Evolutionary conservation across 768 basidiomycete genomes (phyloP).

Genomic region (Amanita subjunquillea): DNA sequence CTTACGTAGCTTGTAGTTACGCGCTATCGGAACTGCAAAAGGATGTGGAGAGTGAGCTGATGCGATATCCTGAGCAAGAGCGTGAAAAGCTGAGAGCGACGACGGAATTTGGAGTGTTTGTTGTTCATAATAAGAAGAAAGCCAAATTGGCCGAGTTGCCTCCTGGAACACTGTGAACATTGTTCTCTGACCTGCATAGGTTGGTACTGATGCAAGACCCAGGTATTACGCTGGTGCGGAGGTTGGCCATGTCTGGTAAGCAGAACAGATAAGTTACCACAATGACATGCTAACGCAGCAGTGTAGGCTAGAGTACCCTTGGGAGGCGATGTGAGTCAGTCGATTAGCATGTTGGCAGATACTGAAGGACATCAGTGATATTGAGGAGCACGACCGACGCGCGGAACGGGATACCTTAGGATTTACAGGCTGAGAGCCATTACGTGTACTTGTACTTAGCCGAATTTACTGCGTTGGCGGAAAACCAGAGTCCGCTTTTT

Average conservation of each 20-base stretch:
- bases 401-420: constrained; percentile 26
- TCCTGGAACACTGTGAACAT: constrained; percentile 41
- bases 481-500: background rate
- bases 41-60: constrained; percentile 71
- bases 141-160: constrained; percentile 73
- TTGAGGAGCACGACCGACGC: constrained; percentile 70
- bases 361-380: constrained; percentile 37
- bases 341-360: background rate
- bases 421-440: background rate
- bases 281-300: background rate
- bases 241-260: constrained; percentile 63
- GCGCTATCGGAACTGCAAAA: constrained; percentile 82
- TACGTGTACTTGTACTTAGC: background rate
- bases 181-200: background rate
- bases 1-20: constrained; percentile 42
- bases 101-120: constrained; percentile 87
- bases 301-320: constrained; percentile 71
- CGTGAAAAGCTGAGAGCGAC: constrained; percentile 51
- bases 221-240: constrained; percentile 81
- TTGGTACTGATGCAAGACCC: background rate
- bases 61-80: constrained; percentile 57
- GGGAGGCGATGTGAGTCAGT: constrained; percentile 57
- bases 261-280: background rate
- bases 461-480: background rate
- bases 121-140: constrained; percentile 92